These are phyloP conservation scores for Tieghemostelium lacteum DNA, from an alignment of 78 protist genomes.

Conservation along the genomic window DNA sequence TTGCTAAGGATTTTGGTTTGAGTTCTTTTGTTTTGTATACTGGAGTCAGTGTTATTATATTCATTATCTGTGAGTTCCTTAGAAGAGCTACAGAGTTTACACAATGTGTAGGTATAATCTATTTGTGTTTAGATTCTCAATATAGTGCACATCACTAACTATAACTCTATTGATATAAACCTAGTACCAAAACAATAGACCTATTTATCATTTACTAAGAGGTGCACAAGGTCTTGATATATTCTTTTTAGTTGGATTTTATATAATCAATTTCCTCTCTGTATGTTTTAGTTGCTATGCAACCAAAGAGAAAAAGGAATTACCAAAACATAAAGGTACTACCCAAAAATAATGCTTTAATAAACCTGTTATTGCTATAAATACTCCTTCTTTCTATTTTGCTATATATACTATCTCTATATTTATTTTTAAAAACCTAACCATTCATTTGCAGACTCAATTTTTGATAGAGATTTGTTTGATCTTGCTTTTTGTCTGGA, in stretches of 20 bases:
- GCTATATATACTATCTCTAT: too few species aligned
- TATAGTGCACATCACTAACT: too few species aligned
- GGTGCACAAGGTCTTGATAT: constrained; percentile 63
- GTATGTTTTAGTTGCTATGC: constrained; percentile 43
- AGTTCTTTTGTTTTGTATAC: constrained; percentile 47
- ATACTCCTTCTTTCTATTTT: too few species aligned
- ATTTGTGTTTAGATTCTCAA: too few species aligned
- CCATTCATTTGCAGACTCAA: background rate
- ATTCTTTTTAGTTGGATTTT: constrained; percentile 59
- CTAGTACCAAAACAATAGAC: constrained; percentile 36
- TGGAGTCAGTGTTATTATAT: constrained; percentile 9
- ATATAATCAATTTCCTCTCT: constrained; percentile 29
- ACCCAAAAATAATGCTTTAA: too few species aligned
- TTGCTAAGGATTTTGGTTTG: constrained; percentile 39
- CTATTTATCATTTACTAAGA: constrained; percentile 30
- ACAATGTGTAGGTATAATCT: constrained; percentile 32
- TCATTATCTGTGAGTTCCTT: constrained; percentile 49
- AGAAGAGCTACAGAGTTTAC: constrained; percentile 62
- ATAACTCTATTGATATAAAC: too few species aligned
- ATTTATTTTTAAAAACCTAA: background rate
- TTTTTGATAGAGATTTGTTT: background rate
- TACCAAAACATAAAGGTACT: background rate
- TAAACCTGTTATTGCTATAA: too few species aligned
- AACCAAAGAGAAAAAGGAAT: background rate
- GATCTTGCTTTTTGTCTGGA: background rate